Percentiles rank a stretch among this genome's conserved stretches.
These are phyloP conservation scores for Diaporthe ampelina DNA, from an alignment of 2,329 filamentous ascomycete species.

Conservation along the genomic window DNA sequence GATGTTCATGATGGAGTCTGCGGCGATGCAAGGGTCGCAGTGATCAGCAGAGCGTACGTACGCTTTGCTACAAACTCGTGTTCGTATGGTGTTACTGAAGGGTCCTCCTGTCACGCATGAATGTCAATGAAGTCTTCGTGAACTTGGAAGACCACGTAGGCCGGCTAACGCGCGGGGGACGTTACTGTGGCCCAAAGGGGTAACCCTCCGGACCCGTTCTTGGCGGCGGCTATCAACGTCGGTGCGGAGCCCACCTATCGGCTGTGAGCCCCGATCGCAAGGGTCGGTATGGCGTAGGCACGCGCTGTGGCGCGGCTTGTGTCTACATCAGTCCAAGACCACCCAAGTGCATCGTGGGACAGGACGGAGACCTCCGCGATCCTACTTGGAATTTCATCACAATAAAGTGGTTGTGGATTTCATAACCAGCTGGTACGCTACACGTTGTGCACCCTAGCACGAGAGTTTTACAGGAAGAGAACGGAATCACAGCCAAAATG, in stretches of 20 bases:
- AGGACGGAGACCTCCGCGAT: not conserved
- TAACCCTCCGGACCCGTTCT: not conserved
- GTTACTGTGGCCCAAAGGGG: not conserved
- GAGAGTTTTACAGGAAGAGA: not conserved
- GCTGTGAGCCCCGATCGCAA: not conserved
- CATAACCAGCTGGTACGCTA: not conserved
- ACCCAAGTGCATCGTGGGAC: not conserved
- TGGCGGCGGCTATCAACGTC: constrained; percentile 1
- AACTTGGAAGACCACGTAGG: not conserved
- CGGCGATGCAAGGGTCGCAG: no score
- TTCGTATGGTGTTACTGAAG: not conserved
- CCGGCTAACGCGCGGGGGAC: not conserved
- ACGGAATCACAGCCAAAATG: constrained; percentile 36
- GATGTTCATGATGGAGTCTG: not conserved
- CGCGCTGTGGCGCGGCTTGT: not conserved
- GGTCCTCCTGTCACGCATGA: not conserved
- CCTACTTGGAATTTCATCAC: not conserved
- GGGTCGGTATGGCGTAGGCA: not conserved
- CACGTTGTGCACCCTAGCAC: not conserved
- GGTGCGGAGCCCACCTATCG: not conserved
- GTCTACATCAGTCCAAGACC: constrained; percentile 11
- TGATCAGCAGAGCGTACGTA: not conserved
- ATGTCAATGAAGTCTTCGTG: not conserved
- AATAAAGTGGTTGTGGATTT: not conserved
- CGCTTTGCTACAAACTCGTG: not conserved